phyloP scores from a whole-genome alignment of 2,329 filamentous ascomycete genomes.

The Paecilomyces fulvus region DNA sequence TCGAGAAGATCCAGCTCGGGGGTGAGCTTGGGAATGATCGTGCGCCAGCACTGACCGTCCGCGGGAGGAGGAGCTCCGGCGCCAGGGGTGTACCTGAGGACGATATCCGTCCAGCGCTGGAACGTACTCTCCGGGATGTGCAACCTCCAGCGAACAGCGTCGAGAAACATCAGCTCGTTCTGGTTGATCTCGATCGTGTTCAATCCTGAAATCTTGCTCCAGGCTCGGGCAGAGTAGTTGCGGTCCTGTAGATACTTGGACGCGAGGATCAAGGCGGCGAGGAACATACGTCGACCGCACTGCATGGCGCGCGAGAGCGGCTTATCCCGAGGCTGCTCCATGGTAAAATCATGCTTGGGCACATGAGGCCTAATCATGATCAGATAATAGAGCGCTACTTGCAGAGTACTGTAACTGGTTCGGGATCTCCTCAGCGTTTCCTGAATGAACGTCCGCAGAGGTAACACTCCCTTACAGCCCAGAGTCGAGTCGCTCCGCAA shows the following conservation, averaged over 20 bases:
- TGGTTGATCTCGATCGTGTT: constrained; percentile 90
- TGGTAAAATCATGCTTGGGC: constrained; percentile 73
- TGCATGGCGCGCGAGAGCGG: constrained; percentile 72
- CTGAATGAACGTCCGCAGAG: constrained; percentile 91
- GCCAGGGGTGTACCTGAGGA: constrained; percentile 70
- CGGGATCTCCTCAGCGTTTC: constrained; percentile 91
- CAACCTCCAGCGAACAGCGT: constrained; percentile 86
- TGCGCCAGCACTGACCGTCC: constrained; percentile 33
- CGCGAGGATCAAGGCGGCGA: constrained; percentile 86
- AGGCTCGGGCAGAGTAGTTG: constrained; percentile 93
- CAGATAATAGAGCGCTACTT: constrained; percentile 93
- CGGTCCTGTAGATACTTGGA: constrained; percentile 98
- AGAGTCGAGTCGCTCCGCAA: constrained; percentile 59
- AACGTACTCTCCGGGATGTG: constrained; percentile 86
- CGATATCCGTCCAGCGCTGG: constrained; percentile 87
- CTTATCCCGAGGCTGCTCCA: constrained; percentile 69
- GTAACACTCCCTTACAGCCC: constrained; percentile 69
- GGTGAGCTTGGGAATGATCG: constrained; percentile 48
- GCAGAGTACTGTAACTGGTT: constrained; percentile 93
- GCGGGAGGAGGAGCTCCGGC: constrained; percentile 30
- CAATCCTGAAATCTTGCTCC: constrained; percentile 98
- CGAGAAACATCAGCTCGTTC: constrained; percentile 87
- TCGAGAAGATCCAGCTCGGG: constrained; percentile 47
- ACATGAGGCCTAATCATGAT: constrained; percentile 89
- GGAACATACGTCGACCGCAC: constrained; percentile 95